A percentile compares a stretch with the other conserved stretches of the same genome.
These are phyloP conservation scores for Pigoraptor vietnamica DNA, from an alignment of 78 protist genomes.

Conservation along the genomic window DNA sequence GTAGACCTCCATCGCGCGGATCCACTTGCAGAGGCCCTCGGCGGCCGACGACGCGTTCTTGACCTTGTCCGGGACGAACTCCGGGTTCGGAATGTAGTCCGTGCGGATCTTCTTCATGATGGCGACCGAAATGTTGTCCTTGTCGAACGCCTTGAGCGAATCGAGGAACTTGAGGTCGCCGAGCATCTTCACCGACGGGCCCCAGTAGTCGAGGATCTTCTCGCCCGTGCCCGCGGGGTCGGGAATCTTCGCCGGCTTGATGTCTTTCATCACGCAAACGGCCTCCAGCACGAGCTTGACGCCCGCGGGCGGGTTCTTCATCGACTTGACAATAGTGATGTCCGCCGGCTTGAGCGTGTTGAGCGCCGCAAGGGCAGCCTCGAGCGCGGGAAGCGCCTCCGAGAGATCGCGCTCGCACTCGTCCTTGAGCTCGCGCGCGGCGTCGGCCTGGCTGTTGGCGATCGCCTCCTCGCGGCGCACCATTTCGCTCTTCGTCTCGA, in stretches of 20 bases:
- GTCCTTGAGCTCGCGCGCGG: conserved; percentile 40
- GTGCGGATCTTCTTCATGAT: conserved; percentile 43
- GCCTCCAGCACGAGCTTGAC: conserved; percentile 70
- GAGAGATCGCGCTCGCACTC: conserved; percentile 60
- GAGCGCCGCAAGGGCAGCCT: conserved; percentile 56
- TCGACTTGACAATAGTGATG: conserved; percentile 55
- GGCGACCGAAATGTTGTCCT: conserved; percentile 52
- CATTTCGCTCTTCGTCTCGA: conserved; percentile 19
- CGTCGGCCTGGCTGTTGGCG: conserved; percentile 50
- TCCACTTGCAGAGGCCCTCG: conserved; percentile 76
- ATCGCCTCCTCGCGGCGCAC: conserved; percentile 60
- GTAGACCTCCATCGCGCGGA: conserved; percentile 69
- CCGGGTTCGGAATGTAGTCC: conserved; percentile 57
- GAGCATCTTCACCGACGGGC: conserved; percentile 42
- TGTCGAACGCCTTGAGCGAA: conserved; percentile 48
- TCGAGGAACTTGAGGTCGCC: conserved; percentile 52
- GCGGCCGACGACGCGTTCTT: conserved; percentile 62
- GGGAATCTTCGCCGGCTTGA: conserved; percentile 40
- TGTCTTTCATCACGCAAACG: conserved; percentile 59
- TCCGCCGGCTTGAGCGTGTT: conserved; percentile 44
- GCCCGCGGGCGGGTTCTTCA: conserved; percentile 64
- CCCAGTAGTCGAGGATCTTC: conserved; percentile 73
- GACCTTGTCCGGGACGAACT: conserved; percentile 57
- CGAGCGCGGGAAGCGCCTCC: conserved; percentile 83
- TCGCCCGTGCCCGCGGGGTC: conserved; percentile 18